A percentile compares a stretch with the other conserved stretches of the same genome.
phyloP scores from a whole-genome alignment of 1,284 basidiomycete species.

The Amylostereum areolatum region DNA sequence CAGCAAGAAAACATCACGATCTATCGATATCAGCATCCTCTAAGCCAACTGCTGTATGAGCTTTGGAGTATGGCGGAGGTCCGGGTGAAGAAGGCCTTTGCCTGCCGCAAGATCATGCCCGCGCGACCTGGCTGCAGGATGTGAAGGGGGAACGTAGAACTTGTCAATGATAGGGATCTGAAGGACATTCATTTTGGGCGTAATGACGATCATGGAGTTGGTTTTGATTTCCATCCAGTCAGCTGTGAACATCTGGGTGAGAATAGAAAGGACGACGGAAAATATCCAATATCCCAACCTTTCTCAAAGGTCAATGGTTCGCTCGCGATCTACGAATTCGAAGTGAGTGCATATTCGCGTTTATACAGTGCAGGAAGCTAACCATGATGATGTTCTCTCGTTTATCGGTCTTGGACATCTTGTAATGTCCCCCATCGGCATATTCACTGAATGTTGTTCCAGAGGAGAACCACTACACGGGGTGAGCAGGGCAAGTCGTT shows the following conservation, averaged over 20 bases:
- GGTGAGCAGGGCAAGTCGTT: slow-evolving; percentile 6
- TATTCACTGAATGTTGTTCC: slow-evolving; percentile 94
- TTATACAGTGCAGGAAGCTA: slow-evolving; percentile 9
- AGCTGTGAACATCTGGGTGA: slow-evolving; percentile 34
- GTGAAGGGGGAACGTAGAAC: slow-evolving; percentile 78
- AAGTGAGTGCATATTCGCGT: neutral
- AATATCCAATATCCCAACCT: slow-evolving; percentile 40
- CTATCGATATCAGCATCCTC: too few relatives aligned
- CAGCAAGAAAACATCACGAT: too few relatives aligned
- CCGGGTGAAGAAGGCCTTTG: slow-evolving; percentile 62
- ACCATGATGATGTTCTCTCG: slow-evolving; percentile 92
- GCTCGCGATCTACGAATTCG: slow-evolving; percentile 56
- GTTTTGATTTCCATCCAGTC: slow-evolving; percentile 97
- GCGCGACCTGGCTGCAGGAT: slow-evolving; percentile 57
- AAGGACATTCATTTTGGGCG: slow-evolving; percentile 89
- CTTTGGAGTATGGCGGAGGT: slow-evolving; percentile 3
- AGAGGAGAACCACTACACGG: slow-evolving; percentile 83
- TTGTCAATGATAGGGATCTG: slow-evolving; percentile 93
- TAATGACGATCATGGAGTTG: slow-evolving; percentile 89
- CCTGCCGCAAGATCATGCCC: slow-evolving; percentile 70
- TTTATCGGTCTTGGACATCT: slow-evolving; percentile 96
- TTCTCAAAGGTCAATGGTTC: slow-evolving; percentile 94
- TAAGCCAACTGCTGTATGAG: too few relatives aligned
- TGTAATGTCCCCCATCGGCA: slow-evolving; percentile 81
- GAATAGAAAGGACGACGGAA: neutral